Base-by-base conservation (phyloP, 2,329 filamentous ascomycete genomes). In the Aspergillus flavus region DNA sequence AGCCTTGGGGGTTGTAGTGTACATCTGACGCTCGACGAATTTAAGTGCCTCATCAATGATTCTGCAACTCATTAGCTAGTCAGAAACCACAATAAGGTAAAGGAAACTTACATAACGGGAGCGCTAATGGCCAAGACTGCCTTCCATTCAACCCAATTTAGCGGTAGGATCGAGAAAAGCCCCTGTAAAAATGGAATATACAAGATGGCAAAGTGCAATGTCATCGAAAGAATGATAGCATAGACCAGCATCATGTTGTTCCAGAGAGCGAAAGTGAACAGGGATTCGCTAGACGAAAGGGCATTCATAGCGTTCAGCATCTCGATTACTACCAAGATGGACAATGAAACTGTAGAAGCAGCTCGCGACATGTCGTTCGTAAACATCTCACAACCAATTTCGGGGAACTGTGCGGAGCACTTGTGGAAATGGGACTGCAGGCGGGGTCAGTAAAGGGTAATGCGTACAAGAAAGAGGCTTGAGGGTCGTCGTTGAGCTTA, bases 251-350 rank as follows among this genome's bases (percentile, higher is more conserved):
- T 95, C 90, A 97, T 95, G 82, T 99, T 99, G 76, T 94, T 88
- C 94, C 94, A 97, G n/a, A 99, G 84, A 11, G 94, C 94, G 66
- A 99, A 87, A 2, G 94, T 97, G 61, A 99, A 81, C 14, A 99
- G 88, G 19, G 92, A 96, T 80, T 99, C 95, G 78, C 92, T 96
- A 0, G 93, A 97, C 1, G 93, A 97, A 36, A 99, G 86, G 0
- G 94, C 95, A 76, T 99, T 99, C 91, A 98, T 94, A 71, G 95
- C 95, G 81, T 99, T 99, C 76, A 99, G 87, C 95, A 99, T 99
- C 82, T 99, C 95, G 74, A 99, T 98, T 64, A 97, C 93, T 53
- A 99, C 95, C 21, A 99, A 86, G 73, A 89, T 89, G 43, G 92
- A 96, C 65, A 99, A 86, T 7, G 93, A 97, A 32, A 99, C 89